Evolutionary conservation across 345 rosid genomes (phyloP).

Genomic region (Triadica sebifera): DNA sequence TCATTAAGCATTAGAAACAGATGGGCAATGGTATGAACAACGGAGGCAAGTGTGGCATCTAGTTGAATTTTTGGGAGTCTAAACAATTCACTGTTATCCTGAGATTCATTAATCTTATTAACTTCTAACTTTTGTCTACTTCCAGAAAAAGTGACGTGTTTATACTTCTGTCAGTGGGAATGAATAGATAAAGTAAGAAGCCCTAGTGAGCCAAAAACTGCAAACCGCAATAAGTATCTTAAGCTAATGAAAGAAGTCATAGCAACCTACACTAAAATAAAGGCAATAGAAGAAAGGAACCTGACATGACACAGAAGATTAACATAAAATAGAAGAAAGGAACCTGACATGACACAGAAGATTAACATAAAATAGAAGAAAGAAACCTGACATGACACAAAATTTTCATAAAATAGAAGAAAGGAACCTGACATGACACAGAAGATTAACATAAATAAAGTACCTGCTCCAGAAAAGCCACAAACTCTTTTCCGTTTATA

Average conservation of each 20-base stretch:
- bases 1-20: not conserved
- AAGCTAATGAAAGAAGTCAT: not conserved
- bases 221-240: not conserved
- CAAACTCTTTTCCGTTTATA: constrained; percentile 88
- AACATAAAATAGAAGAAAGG: not conserved
- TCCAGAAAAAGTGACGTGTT: not conserved
- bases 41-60: not conserved
- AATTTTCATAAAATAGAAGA: no score
- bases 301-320: not conserved
- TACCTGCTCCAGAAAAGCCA: constrained; percentile 92
- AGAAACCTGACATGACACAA: not conserved
- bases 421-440: not conserved
- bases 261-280: not conserved
- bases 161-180: not conserved
- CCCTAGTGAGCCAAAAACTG: constrained; percentile 9
- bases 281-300: not conserved
- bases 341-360: not conserved
- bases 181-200: not conserved
- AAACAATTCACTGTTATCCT: not conserved
- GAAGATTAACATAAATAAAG: constrained; percentile 13
- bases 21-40: not conserved
- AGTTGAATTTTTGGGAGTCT: not conserved
- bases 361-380: not conserved
- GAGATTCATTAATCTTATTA: not conserved
- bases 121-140: not conserved